Conservation (phyloP, 176 grass and related monocot genomes). For the Tuctoria greenei region DNA sequence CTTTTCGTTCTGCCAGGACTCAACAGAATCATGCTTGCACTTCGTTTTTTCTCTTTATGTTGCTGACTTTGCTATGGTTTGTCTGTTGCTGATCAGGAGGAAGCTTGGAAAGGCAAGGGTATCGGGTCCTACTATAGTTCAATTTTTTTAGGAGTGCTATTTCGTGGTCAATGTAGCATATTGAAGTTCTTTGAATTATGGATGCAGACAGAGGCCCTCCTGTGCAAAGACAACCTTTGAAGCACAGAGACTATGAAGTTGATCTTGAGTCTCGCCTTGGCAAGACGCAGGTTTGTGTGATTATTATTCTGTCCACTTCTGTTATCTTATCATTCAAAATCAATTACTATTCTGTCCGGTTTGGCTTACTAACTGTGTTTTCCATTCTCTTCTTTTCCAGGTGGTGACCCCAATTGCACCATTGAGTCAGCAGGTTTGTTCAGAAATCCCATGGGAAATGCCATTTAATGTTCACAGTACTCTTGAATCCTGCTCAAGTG, state of each 20-base stretch:
- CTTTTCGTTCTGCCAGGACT: neutral
- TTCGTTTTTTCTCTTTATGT: conserved; percentile 15
- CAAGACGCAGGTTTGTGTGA: conserved; percentile 79
- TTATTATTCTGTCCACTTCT: neutral
- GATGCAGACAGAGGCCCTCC: conserved; percentile 69
- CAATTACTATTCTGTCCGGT: no score
- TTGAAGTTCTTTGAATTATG: neutral
- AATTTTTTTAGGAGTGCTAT: neutral
- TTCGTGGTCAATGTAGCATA: neutral
- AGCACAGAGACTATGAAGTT: conserved; percentile 98
- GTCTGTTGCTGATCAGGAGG: conserved; percentile 41
- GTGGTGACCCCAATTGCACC: conserved; percentile 99
- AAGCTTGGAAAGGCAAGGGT: conserved; percentile 70
- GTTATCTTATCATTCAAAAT: neutral
- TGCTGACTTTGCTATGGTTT: conserved; percentile 22
- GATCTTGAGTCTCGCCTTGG: conserved; percentile 97
- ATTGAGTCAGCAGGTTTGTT: conserved; percentile 94
- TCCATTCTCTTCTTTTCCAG: conserved; percentile 52
- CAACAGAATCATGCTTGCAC: neutral
- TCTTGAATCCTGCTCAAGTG: conserved; percentile 1
- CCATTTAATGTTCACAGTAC: neutral
- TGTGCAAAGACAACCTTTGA: conserved; percentile 92
- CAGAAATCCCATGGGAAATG: neutral
- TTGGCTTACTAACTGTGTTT: conserved; percentile 4
- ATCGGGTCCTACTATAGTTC: conserved; percentile 2